Evolutionary conservation across 495 filamentous ascomycete genomes (phyloP).

Genomic region (Penicillium daleae): DNA sequence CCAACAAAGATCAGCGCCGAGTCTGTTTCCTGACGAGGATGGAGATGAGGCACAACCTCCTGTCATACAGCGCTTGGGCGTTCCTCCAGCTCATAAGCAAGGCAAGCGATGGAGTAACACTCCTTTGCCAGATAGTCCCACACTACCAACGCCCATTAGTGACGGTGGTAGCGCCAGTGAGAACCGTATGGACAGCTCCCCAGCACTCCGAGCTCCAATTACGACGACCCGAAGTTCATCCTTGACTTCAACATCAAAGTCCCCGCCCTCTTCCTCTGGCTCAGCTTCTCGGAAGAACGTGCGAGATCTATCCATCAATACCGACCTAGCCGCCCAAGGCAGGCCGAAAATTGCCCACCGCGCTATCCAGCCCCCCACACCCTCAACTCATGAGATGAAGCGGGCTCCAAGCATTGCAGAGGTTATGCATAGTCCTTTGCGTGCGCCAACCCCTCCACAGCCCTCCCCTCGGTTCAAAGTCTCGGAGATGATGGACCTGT

Average conservation of each 20-base stretch:
- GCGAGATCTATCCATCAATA: conserved; percentile 50
- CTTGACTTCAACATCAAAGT: conserved; percentile 16
- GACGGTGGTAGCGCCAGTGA: conserved; percentile 9
- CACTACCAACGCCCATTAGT: conserved; percentile 33
- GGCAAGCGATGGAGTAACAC: conserved; percentile 43
- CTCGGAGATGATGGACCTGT: conserved; percentile 50
- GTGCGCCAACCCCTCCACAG: conserved; percentile 27
- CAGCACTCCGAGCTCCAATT: conserved; percentile 13
- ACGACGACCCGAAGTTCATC: conserved; percentile 22
- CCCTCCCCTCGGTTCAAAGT: conserved; percentile 36
- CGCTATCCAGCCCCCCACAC: conserved; percentile 49
- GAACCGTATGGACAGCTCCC: conserved; percentile 8
- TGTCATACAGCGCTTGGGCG: conserved; percentile 33
- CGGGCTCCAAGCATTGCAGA: conserved; percentile 48
- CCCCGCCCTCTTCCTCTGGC: conserved; percentile 26
- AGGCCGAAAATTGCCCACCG: conserved; percentile 42
- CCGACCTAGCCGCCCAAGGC: conserved; percentile 39
- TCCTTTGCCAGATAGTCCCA: conserved; percentile 48
- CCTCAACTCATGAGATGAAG: conserved; percentile 31
- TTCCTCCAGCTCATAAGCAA: conserved; percentile 45
- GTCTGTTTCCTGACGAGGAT: conserved; percentile 29
- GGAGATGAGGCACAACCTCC: conserved; percentile 20
- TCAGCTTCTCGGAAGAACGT: conserved; percentile 41
- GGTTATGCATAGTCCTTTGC: conserved; percentile 49
- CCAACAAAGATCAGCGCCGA: conserved; percentile 41